Conservation (phyloP, 371 early-diverging fungal species). For the Nosema bombycis region DNA sequence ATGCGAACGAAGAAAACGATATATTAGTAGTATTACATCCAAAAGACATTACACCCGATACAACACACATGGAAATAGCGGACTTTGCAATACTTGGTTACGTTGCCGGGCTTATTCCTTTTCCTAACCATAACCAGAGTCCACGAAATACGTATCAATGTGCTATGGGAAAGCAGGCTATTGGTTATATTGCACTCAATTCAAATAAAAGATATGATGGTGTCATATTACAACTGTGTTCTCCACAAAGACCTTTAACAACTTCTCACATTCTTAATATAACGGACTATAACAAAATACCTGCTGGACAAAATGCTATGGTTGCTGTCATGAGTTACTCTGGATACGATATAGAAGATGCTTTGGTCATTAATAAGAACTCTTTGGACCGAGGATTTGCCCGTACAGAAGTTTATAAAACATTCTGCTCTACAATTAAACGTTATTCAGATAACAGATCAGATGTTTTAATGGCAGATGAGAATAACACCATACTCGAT, state of each 20-base stretch:
- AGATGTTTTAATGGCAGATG: slow-evolving; percentile 70
- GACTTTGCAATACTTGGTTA: slow-evolving; percentile 91
- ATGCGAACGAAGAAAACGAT: slow-evolving; percentile 95
- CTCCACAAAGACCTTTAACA: slow-evolving; percentile 96
- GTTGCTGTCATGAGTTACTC: slow-evolving; percentile 97
- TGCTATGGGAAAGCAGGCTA: slow-evolving; percentile 99
- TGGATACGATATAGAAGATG: slow-evolving; percentile 99
- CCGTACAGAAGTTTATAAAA: slow-evolving; percentile 85
- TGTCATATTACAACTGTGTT: slow-evolving; percentile 82
- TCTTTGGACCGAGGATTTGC: slow-evolving; percentile 96
- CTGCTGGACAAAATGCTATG: slow-evolving; percentile 97
- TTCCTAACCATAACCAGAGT: slow-evolving; percentile 98
- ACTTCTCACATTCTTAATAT: slow-evolving; percentile 89
- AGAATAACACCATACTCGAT: slow-evolving; percentile 66
- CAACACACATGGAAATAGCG: slow-evolving; percentile 93
- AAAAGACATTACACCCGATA: slow-evolving; percentile 70
- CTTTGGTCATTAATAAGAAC: slow-evolving; percentile 88
- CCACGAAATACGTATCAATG: slow-evolving; percentile 97
- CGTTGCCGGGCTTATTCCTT: slow-evolving; percentile 95
- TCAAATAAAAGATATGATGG: slow-evolving; percentile 90
- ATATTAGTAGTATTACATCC: slow-evolving; percentile 81
- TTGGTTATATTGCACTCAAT: slow-evolving; percentile 89
- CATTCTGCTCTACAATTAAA: slow-evolving; percentile 70
- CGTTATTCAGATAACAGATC: slow-evolving; percentile 77
- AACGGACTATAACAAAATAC: slow-evolving; percentile 88